Conservation (phyloP, 1,139 yeast species). For the Dujonia santamariae region DNA sequence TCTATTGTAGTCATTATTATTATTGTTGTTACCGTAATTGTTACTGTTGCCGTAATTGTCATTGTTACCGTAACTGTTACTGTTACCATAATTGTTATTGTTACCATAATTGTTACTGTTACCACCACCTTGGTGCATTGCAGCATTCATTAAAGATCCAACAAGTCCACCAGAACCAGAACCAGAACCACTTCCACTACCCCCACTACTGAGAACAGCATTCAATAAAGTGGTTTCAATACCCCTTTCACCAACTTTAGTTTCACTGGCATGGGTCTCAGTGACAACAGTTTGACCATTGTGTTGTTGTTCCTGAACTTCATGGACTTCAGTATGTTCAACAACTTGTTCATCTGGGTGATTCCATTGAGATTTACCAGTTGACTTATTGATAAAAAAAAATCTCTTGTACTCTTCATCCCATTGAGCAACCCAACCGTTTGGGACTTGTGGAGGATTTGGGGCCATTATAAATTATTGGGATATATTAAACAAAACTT, state of each 20-base stretch:
- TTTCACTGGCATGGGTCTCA: neutral
- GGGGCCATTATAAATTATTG: no score
- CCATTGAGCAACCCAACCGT: constrained; percentile 30
- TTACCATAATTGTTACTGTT: constrained; percentile 2
- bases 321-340: neutral
- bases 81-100: constrained; percentile 2
- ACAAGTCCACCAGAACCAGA: constrained; percentile 2
- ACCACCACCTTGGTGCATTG: constrained; percentile 4
- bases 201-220: constrained; percentile 3
- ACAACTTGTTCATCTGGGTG: constrained; percentile 3
- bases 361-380: constrained; percentile 25
- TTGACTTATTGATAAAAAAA: constrained; percentile 20
- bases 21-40: constrained; percentile 4
- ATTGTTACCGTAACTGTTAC: constrained; percentile 1
- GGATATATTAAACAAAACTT: no score
- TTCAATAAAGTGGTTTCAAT: constrained; percentile 1
- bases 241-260: constrained; percentile 4
- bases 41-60: constrained; percentile 3
- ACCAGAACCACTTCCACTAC: constrained; percentile 4
- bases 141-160: constrained; percentile 3
- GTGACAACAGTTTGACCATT: neutral
- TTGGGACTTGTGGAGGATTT: constrained; percentile 17
- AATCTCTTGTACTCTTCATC: constrained; percentile 23
- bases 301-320: no score
- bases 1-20: constrained; percentile 3